Evolutionary conservation across 148 eudicot genomes (phyloP).

Genomic region (Hydrangea macrophylla): DNA sequence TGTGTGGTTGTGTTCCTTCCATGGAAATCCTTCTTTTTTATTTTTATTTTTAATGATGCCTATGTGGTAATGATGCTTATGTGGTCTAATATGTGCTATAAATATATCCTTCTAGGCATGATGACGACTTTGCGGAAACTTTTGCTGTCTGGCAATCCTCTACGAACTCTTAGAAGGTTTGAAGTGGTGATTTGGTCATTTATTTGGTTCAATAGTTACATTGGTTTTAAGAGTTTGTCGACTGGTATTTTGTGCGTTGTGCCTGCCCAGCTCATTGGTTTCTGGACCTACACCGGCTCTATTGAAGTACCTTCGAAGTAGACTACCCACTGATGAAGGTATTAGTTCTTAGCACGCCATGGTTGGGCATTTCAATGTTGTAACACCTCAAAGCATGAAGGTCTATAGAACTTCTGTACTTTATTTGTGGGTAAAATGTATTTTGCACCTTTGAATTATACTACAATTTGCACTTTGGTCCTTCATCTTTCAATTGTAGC

Average conservation of each 20-base stretch:
- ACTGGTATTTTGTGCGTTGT: conserved; percentile 10
- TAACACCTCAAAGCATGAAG: neutral
- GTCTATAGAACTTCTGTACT: neutral
- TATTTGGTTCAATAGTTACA: conserved; percentile 9
- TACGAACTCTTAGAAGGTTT: conserved; percentile 90
- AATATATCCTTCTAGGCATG: conserved; percentile 39
- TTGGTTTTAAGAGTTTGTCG: neutral
- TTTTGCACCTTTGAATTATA: too few species aligned
- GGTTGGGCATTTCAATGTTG: neutral
- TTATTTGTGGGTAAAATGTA: too few species aligned
- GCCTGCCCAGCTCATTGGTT: conserved; percentile 60
- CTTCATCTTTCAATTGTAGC: too few species aligned
- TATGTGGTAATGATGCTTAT: conserved; percentile 7
- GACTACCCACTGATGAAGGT: conserved; percentile 94
- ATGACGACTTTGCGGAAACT: conserved; percentile 92
- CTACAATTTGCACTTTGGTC: too few species aligned
- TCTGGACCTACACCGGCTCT: conserved; percentile 87
- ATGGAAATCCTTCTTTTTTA: neutral
- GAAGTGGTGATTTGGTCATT: conserved; percentile 11
- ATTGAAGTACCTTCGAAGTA: conserved; percentile 79
- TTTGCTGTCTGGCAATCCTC: conserved; percentile 84
- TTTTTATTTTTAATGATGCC: too few species aligned
- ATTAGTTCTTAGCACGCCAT: conserved; percentile 7
- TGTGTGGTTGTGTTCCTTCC: neutral
- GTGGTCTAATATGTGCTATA: conserved; percentile 17